A percentile compares a stretch with the other conserved stretches of the same genome.
Evolutionary conservation across 345 rosid genomes (phyloP).

Genomic region (Aquilaria sinensis): DNA sequence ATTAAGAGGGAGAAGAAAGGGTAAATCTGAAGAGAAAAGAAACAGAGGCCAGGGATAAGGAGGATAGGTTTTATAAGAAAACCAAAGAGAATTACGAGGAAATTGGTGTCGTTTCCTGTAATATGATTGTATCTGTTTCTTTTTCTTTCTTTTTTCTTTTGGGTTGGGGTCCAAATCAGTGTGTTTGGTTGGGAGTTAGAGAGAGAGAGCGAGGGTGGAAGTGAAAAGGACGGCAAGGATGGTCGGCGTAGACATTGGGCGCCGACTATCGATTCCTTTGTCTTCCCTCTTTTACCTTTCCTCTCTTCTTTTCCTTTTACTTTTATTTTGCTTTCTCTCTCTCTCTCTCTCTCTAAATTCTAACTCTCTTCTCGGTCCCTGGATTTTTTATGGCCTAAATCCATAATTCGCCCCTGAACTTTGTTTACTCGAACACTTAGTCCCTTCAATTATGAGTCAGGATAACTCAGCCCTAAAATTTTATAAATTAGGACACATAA

Average conservation of each 20-base stretch:
- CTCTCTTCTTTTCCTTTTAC: neutral
- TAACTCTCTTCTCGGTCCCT: neutral
- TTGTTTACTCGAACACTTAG: no score
- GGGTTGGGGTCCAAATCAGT: no score
- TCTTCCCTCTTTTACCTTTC: conserved; percentile 16
- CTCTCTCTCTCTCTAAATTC: neutral
- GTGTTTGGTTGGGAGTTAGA: neutral
- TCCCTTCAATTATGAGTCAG: no score
- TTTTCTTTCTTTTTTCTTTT: no score
- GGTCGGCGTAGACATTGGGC: conserved; percentile 53
- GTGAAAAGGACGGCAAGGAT: conserved; percentile 24
- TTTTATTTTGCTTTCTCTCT: neutral
- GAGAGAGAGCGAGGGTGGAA: conserved; percentile 11
- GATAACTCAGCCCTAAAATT: no score
- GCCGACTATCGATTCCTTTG: conserved; percentile 51
- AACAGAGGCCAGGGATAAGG: neutral
- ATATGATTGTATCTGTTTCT: no score
- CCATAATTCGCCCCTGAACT: neutral
- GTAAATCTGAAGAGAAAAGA: neutral
- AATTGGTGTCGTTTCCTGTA: no score
- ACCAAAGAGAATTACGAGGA: neutral
- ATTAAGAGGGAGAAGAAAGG: neutral
- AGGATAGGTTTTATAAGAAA: conserved; percentile 22
- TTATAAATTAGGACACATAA: no score
- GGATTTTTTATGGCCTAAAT: neutral